Base-by-base conservation (phyloP, 1,139 yeast species). In the Casaregolazyma lundiana region DNA sequence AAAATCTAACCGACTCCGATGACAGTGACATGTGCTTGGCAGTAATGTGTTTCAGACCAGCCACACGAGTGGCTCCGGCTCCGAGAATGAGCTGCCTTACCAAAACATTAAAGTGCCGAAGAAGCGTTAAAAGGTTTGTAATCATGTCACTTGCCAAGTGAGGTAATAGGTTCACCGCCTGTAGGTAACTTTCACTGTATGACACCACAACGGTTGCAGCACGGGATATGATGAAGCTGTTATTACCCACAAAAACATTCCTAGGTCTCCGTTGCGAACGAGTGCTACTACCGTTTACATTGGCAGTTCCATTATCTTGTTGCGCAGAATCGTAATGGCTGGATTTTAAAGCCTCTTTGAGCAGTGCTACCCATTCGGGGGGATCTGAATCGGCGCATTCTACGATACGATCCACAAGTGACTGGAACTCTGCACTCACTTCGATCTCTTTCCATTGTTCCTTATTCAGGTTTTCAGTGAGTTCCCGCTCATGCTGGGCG, bases 401-500 rank as follows among this genome's bases (percentile, higher is more conserved):
- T 0, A 78, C 67, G 7, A 89, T 70, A 45, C 76, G 76, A 58
- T 84, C 78, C 2, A 84, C 73, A 4, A 69, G 56, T 0, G 45
- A 53, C 60, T 88, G 96, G 2, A 77, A 61, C 1, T 65, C 61
- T 0, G 65, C 56, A 0, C 82, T 66, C 5, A 80, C 71, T 39
- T 73, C 73, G 22, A 75, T 76, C 49, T 90, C 95, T 47, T 77
- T 79, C 98, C 98, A 92, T 17, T 70, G 69, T 55, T 90, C 97
- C 44, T 70, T 70, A 47, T 85, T 92, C 53, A 87, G 71, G 15
- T 71, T 68, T 2, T 62, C 61, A 8, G 76, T 69, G 41, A 85
- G 66, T 26, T 55, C 58, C 44, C 68, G 71, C 47, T 79, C 63
- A 26, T 77, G 70, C 16, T 72, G 70, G 49, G 75, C 73, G 56